These are phyloP conservation scores for Silene conica DNA, from an alignment of 148 eudicot species.

Conservation along the genomic window DNA sequence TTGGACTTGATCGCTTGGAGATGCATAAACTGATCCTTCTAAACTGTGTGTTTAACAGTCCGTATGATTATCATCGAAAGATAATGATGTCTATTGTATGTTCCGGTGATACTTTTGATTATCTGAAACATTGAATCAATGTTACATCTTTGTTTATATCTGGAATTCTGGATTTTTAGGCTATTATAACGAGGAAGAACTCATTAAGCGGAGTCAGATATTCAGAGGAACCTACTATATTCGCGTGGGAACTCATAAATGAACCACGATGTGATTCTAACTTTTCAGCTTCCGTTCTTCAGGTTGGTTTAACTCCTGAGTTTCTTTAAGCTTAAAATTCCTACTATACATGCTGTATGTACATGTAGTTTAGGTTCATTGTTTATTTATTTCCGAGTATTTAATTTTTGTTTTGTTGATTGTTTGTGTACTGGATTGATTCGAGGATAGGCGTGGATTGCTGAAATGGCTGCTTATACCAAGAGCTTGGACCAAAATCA, in stretches of 20 bases:
- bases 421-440: background rate
- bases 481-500: conserved; percentile 51
- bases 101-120: too few relatives aligned
- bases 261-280: conserved; percentile 46
- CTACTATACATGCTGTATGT: too few relatives aligned
- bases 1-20: too few relatives aligned
- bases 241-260: conserved; percentile 56
- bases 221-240: conserved; percentile 47
- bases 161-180: conserved; percentile 29
- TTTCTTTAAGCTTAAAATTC: too few relatives aligned
- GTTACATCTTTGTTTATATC: too few relatives aligned
- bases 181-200: conserved; percentile 45
- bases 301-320: conserved; percentile 16
- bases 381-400: too few relatives aligned
- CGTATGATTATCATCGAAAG: too few relatives aligned
- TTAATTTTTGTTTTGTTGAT: background rate
- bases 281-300: conserved; percentile 39
- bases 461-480: conserved; percentile 45
- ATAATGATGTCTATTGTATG: too few relatives aligned
- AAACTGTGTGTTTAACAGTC: too few relatives aligned
- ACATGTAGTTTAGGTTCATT: too few relatives aligned
- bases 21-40: too few relatives aligned
- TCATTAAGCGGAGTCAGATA: conserved; percentile 43
- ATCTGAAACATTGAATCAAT: too few relatives aligned
- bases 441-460: conserved; percentile 43